These are phyloP conservation scores for Starmerella bombicola DNA, from an alignment of 805 yeast genomes.

Conservation along the genomic window DNA sequence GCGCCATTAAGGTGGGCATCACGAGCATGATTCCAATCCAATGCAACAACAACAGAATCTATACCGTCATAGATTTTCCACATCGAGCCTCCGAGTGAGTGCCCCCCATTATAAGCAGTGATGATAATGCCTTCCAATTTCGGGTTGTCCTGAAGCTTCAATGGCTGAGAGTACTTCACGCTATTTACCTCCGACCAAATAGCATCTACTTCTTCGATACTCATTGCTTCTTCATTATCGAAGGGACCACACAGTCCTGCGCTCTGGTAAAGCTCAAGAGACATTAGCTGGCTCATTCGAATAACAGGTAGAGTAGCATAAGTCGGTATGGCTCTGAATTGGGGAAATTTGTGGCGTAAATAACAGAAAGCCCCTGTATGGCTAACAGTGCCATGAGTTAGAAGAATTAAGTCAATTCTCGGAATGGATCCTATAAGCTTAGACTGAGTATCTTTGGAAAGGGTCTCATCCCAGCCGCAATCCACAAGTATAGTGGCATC, in stretches of 20 bases:
- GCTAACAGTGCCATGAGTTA: constrained; percentile 78
- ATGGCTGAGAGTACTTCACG: constrained; percentile 67
- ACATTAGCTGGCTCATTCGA: constrained; percentile 72
- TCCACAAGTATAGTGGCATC: constrained; percentile 29
- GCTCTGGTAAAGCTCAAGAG: constrained; percentile 69
- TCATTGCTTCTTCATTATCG: constrained; percentile 38
- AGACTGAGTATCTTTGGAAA: constrained; percentile 16
- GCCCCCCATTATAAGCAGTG: constrained; percentile 85
- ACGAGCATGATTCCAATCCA: constrained; percentile 88
- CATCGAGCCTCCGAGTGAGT: constrained; percentile 82
- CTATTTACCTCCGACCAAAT: constrained; percentile 59
- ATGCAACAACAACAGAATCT: constrained; percentile 77
- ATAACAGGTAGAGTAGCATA: constrained; percentile 85
- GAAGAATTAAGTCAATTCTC: constrained; percentile 50
- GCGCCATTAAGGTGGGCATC: constrained; percentile 75
- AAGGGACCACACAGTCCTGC: constrained; percentile 65
- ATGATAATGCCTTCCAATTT: constrained; percentile 31
- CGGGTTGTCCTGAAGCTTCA: constrained; percentile 13
- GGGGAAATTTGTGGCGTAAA: constrained; percentile 45
- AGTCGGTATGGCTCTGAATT: constrained; percentile 52
- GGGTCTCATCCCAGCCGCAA: constrained; percentile 32
- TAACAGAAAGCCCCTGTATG: constrained; percentile 70
- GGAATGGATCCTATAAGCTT: constrained; percentile 33
- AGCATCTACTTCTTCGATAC: constrained; percentile 62
- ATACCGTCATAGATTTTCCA: constrained; percentile 66